Conservation (phyloP, 2,329 filamentous ascomycete species). For the Sporothrix phasma region DNA sequence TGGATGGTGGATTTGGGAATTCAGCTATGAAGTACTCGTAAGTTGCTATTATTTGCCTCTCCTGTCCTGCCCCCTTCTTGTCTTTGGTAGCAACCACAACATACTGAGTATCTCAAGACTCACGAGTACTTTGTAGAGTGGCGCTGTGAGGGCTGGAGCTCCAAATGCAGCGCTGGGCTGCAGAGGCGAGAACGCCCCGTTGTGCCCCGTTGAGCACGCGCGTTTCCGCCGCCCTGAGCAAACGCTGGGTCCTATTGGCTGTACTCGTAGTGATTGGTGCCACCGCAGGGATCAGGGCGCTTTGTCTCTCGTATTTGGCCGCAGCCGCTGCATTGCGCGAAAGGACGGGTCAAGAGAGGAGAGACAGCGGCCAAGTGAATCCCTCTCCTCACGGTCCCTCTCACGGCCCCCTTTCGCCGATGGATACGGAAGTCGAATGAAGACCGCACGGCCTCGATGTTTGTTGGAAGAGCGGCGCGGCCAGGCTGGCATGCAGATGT, state of each 20-base stretch:
- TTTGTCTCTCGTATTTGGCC: neutral
- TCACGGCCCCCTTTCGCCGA: neutral
- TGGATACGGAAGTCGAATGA: neutral
- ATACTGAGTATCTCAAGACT: too few species aligned
- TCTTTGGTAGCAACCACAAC: neutral
- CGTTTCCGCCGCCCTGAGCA: conserved; percentile 11
- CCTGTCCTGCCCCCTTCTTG: neutral
- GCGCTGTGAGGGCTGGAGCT: neutral
- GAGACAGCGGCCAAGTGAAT: neutral
- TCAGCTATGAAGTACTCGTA: conserved; percentile 5
- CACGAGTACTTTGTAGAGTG: too few species aligned
- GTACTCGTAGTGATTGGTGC: neutral
- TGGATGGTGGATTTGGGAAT: neutral
- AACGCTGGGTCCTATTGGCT: conserved; percentile 10
- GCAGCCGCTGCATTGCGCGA: neutral
- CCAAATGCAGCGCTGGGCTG: neutral
- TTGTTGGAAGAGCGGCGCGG: neutral
- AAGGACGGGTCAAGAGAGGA: neutral
- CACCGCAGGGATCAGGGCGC: neutral
- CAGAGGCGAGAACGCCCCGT: neutral
- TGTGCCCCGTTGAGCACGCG: neutral
- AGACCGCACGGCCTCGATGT: neutral
- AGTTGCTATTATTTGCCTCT: conserved; percentile 4
- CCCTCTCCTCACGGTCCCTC: neutral
- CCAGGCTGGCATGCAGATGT: neutral